A percentile compares a stretch with the other conserved stretches of the same genome.
phyloP scores from a whole-genome alignment of 257 asterid species.

The Eucommia ulmoides region DNA sequence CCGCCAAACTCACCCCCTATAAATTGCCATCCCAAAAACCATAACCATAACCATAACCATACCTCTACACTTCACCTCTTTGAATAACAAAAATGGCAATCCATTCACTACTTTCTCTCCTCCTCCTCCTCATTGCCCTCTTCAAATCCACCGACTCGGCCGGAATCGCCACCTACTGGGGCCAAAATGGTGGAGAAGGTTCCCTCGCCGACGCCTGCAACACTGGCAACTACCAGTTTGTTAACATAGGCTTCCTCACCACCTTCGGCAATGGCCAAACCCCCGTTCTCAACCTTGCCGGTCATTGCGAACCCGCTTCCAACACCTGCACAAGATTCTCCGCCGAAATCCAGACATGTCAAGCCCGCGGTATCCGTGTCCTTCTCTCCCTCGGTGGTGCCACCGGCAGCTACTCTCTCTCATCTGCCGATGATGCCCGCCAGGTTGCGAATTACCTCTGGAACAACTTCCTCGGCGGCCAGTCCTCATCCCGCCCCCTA shows the following conservation, averaged over 20 bases:
- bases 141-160: constrained; percentile 11
- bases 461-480: constrained; percentile 2
- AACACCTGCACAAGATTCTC: constrained; percentile 14
- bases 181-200: constrained; percentile 46
- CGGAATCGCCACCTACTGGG: constrained; percentile 57
- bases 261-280: constrained; percentile 39
- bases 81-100: constrained; percentile 14
- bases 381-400: constrained; percentile 13
- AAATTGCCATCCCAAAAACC: constrained; percentile 12
- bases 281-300: constrained; percentile 50
- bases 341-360: constrained; percentile 13
- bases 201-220: constrained; percentile 33
- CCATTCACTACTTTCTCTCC: constrained; percentile 7
- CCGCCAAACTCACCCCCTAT: no score
- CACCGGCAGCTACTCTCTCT: constrained; percentile 4
- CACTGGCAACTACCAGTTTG: constrained; percentile 26
- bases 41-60: no score
- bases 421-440: constrained; percentile 7
- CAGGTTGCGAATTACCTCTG: constrained; percentile 6
- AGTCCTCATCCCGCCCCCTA: constrained; percentile 6
- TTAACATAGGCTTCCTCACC: constrained; percentile 34
- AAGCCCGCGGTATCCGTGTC: constrained; percentile 14
- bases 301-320: constrained; percentile 27
- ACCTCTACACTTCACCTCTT: no score
- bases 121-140: constrained; percentile 12